These are phyloP conservation scores for Aspergillus heteromorphus DNA, from an alignment of 495 filamentous ascomycete species.

Conservation along the genomic window DNA sequence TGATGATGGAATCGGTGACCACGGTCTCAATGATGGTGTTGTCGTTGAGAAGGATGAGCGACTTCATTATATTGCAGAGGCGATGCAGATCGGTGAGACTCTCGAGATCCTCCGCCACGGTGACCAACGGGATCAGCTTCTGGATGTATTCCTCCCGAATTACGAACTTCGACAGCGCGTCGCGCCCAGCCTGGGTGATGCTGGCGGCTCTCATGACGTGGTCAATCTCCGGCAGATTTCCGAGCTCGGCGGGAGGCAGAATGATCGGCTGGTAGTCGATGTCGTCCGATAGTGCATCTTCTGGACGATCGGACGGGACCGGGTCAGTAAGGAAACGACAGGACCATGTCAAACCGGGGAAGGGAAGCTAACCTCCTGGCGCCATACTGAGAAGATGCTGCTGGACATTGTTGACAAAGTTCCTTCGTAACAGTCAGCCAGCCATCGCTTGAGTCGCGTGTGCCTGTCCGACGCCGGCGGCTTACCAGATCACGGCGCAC, in stretches of 20 bases:
- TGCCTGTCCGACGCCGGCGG: constrained; percentile 7
- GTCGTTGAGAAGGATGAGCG: constrained; percentile 88
- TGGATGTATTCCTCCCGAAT: constrained; percentile 78
- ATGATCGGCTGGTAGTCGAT: constrained; percentile 69
- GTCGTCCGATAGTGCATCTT: constrained; percentile 90
- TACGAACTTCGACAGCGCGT: constrained; percentile 84
- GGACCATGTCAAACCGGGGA: neutral
- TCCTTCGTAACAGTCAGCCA: constrained; percentile 52
- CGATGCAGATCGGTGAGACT: constrained; percentile 79
- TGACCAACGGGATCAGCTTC: constrained; percentile 80
- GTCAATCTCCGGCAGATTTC: constrained; percentile 77
- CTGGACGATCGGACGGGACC: constrained; percentile 33
- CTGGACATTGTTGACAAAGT: constrained; percentile 84
- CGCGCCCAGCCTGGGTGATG: constrained; percentile 68
- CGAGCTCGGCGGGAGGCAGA: constrained; percentile 72
- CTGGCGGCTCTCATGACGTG: constrained; percentile 70
- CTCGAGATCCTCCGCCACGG: constrained; percentile 85
- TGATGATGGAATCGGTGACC: constrained; percentile 80
- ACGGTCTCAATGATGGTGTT: constrained; percentile 88
- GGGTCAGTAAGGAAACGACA: constrained; percentile 9
- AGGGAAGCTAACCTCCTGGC: constrained; percentile 41
- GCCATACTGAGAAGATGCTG: constrained; percentile 52
- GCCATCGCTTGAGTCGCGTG: constrained; percentile 2
- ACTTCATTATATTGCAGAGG: constrained; percentile 98
- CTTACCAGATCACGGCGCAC: constrained; percentile 84